Conservation (phyloP, 805 yeast species). For the Candida ortonii region DNA sequence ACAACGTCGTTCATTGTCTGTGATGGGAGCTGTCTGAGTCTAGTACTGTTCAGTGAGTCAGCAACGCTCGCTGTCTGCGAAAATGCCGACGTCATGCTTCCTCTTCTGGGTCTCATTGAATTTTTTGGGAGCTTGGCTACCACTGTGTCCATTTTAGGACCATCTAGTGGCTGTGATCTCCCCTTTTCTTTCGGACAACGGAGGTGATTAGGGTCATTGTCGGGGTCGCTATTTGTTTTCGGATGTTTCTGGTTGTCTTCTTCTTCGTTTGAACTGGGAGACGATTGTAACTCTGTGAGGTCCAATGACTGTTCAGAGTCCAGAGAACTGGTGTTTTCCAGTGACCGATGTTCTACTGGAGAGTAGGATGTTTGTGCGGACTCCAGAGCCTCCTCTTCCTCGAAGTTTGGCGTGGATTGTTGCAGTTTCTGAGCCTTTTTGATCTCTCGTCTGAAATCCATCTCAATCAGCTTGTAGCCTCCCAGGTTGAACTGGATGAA, state of each 20-base stretch:
- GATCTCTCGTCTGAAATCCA: slow-evolving; percentile 54
- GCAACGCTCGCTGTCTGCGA: slow-evolving; percentile 7
- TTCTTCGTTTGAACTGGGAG: too few relatives aligned
- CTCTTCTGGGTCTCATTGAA: slow-evolving; percentile 7
- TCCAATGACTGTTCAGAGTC: too few relatives aligned
- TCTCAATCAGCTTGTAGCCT: slow-evolving; percentile 61
- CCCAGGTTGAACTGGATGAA: slow-evolving; percentile 75
- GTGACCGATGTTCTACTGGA: too few relatives aligned
- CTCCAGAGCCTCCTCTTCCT: slow-evolving; percentile 20
- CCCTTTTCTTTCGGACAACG: slow-evolving; percentile 5
- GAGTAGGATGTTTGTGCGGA: too few relatives aligned
- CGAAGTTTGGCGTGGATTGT: slow-evolving; percentile 19
- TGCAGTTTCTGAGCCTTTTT: slow-evolving; percentile 25
- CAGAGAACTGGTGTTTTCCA: too few relatives aligned
- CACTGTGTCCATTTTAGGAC: neutral
- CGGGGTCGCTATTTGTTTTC: too few relatives aligned
- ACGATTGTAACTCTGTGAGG: too few relatives aligned
- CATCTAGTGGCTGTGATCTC: too few relatives aligned
- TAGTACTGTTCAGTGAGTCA: slow-evolving; percentile 9
- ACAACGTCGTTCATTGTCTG: slow-evolving; percentile 47
- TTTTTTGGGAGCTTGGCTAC: neutral
- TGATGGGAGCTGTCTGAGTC: slow-evolving; percentile 37
- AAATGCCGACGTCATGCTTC: slow-evolving; percentile 7
- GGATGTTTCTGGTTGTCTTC: too few relatives aligned
- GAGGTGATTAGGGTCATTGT: slow-evolving; percentile 3